Conservation (phyloP, 2,329 filamentous ascomycete genomes). For the Paracorniculantispora psalliotae region DNA sequence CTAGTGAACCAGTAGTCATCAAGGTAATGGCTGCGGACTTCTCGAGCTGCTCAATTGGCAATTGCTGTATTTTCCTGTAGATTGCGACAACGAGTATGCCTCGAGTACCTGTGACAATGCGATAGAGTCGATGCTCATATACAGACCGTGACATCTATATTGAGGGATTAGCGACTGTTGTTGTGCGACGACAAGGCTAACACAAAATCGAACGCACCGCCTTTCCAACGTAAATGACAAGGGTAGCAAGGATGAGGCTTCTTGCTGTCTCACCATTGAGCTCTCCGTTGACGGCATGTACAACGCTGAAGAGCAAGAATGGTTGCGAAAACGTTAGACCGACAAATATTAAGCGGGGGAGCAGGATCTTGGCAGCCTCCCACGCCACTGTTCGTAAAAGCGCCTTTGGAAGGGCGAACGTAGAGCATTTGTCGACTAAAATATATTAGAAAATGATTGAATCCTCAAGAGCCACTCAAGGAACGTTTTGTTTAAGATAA, state of each 20-base stretch:
- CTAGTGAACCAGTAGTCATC: not conserved
- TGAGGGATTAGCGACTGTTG: not conserved
- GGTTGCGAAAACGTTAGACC: not conserved
- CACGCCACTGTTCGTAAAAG: not conserved
- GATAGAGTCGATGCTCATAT: not conserved
- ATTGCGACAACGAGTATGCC: not conserved
- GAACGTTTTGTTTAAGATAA: not conserved
- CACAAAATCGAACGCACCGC: not conserved
- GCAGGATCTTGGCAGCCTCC: not conserved
- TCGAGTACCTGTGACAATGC: not conserved
- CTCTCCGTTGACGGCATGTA: not conserved
- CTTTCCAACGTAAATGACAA: not conserved
- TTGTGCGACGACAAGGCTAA: not conserved
- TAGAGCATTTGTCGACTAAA: not conserved
- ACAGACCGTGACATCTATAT: not conserved
- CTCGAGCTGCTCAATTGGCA: not conserved
- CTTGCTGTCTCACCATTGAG: not conserved
- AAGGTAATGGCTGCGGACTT: not conserved
- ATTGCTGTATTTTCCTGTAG: not conserved
- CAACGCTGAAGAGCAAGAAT: not conserved
- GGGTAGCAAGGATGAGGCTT: not conserved
- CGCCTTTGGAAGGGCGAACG: not conserved
- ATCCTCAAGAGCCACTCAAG: not conserved
- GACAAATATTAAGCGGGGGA: not conserved
- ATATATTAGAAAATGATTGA: not conserved